Evolutionary conservation across 805 yeast species (phyloP), one percentile per base, ranked within the genome.

Genomic region (Kazachstania africana): DNA sequence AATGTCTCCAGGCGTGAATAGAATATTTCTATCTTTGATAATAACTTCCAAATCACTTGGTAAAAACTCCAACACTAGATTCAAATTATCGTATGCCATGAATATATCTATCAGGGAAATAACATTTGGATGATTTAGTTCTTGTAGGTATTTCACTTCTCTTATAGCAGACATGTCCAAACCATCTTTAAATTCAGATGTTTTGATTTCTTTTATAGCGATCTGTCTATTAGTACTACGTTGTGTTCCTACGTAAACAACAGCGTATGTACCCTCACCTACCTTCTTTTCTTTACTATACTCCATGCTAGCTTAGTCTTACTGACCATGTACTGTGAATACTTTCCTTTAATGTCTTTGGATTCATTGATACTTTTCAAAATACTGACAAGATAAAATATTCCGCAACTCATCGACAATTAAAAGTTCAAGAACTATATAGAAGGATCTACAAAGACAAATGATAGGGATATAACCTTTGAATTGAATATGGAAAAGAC

Each of bases 231-330:
- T 37, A 10, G 47, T 40, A 5, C 49, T 29, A 57, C 55, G 18
- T 72, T 67, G 29, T 59, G 63, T 72, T 2, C 97, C 97, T 12
- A 87, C 65, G 47, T 77, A 84, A 5, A 91, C 99, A 34, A 87
- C 94, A 28, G 99, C 99, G 62, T 88, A 91, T 0, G 99, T 91
- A 58, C 99, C 99, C 60, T 91, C 99, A 50, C 99, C 99, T 18
- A 91, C 96, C 51, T 85, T 87, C 42, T 71, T 75, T 35, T 85
- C 95, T 49, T 38, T 38, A 6, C 31, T 24, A 22, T 38, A 38
- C 4, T 33, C 29, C 33, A 29, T 28, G 9, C 9, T n/a, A n/a
- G n/a, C n/a, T n/a, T n/a, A n/a, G n/a, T n/a, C n/a, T n/a, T n/a
- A 27, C 8, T 6, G 10, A 8, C n/a, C 20, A 10, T 26, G 14